These are phyloP conservation scores for Trichoderma cornu-damae DNA, from an alignment of 2,329 filamentous ascomycete genomes.

Conservation along the genomic window DNA sequence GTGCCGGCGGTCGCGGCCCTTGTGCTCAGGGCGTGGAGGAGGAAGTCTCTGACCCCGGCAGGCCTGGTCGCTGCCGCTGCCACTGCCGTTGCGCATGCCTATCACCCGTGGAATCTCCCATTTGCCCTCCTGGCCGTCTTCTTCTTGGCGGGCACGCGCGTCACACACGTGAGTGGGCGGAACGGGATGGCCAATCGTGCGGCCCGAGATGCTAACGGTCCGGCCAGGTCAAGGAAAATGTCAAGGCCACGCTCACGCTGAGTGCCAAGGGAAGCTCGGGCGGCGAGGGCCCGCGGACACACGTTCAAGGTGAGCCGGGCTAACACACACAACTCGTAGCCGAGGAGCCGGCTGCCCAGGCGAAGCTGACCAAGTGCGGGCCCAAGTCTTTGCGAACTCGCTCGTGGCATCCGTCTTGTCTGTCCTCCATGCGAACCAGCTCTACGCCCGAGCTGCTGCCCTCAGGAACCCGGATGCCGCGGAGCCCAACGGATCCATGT, in stretches of 20 bases:
- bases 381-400: constrained; percentile 75
- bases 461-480: constrained; percentile 32
- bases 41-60: constrained; percentile 70
- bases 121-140: constrained; percentile 78
- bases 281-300: constrained; percentile 76
- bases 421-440: constrained; percentile 56
- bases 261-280: constrained; percentile 66
- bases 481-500: constrained; percentile 41
- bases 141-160: constrained; percentile 77
- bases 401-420: constrained; percentile 64
- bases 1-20: constrained; percentile 55
- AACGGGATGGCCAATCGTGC: neutral
- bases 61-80: constrained; percentile 67
- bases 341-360: neutral
- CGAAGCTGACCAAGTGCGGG: neutral
- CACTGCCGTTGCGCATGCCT: constrained; percentile 74
- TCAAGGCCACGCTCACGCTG: constrained; percentile 78
- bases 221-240: constrained; percentile 71
- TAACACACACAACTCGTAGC: too few species aligned
- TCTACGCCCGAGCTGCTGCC: constrained; percentile 43
- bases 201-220: constrained; percentile 20
- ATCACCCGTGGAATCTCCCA: constrained; percentile 94
- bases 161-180: constrained; percentile 61
- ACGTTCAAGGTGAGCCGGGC: constrained; percentile 62
- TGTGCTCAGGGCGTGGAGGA: constrained; percentile 62